Base-by-base conservation (phyloP, 2,329 filamentous ascomycete genomes). In the Paracoccidioides brasiliensis region DNA sequence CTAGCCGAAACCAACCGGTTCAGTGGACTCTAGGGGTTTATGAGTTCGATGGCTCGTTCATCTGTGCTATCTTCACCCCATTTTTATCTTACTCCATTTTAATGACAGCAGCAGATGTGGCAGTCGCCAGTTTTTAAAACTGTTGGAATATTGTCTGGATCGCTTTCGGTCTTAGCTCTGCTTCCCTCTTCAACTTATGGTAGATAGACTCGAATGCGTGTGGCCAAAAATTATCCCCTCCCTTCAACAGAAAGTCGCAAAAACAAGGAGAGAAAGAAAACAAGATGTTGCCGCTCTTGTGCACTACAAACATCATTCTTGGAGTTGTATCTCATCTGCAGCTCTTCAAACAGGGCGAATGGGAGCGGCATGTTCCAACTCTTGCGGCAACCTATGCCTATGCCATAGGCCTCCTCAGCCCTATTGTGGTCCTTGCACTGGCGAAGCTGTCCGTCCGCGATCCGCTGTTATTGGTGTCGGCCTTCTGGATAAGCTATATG, bases 401-500 rank as follows among this genome's bases (percentile, higher is more conserved):
- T 14, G 22, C 37, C 10, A 38, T 41, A 5, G 5, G 10, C 10
- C 12, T 50, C 15, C 15, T 51, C 8, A 51, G 49, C 15, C 49
- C 49, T 3, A 14, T 32, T 14, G 5, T 28, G 22, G n/a, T 22
- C 15, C 8, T 51, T 9, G 37, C 37, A 10, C 28, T 51, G 49
- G 30, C 37, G 3, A 22, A 30, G 6, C 33, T 30, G 12, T 40
- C 49, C 37, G 9, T 51, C 10, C 15, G 14, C 22, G 28, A 22
- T 15, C 40, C 49, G 9, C 37, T 51, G 35, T 35, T 51, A 9
- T 5, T 51, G 9, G 49, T 51, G 49, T 30, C 49, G 3, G 9
- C 49, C 8, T 51, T 51, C 49, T 51, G 49, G 49, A 41, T 41
- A 7, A 51, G 49, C 15, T 51, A 51, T 22, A 37, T 51, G 35